These are phyloP conservation scores for Hamamelis virginiana DNA, from an alignment of 164 flowering plant species.

Conservation along the genomic window DNA sequence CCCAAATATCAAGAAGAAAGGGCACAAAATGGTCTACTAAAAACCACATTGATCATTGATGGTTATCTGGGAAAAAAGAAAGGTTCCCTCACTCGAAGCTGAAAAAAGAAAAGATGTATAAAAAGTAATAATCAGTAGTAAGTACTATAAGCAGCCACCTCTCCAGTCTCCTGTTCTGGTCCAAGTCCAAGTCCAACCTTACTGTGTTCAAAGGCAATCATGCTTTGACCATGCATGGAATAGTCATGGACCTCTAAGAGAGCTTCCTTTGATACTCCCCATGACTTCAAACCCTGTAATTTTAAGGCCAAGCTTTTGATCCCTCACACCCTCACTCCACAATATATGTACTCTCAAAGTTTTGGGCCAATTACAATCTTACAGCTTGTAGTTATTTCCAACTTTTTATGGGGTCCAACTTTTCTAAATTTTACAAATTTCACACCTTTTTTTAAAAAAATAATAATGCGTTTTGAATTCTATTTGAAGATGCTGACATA, in stretches of 20 bases:
- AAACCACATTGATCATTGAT: conserved; percentile 3
- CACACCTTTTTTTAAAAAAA: no score
- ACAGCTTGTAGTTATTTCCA: no score
- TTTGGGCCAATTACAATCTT: no score
- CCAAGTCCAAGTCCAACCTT: neutral
- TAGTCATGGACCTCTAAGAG: neutral
- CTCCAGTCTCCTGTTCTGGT: neutral
- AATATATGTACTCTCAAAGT: no score
- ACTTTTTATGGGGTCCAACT: no score
- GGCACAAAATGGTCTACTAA: neutral
- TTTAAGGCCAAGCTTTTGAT: neutral
- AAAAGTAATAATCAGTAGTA: neutral
- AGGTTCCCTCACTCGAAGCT: neutral
- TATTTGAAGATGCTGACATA: no score
- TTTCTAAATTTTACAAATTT: no score
- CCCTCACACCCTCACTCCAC: no score
- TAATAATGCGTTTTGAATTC: no score
- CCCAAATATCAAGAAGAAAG: conserved; percentile 1
- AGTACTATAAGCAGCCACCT: no score
- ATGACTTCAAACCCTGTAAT: neutral
- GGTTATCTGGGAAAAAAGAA: neutral
- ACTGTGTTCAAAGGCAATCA: conserved; percentile 1
- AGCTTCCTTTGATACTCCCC: neutral
- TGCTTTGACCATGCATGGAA: neutral
- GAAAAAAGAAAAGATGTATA: neutral